These are phyloP conservation scores for Ustilago nuda DNA, from an alignment of 1,284 basidiomycete genomes.

Conservation along the genomic window DNA sequence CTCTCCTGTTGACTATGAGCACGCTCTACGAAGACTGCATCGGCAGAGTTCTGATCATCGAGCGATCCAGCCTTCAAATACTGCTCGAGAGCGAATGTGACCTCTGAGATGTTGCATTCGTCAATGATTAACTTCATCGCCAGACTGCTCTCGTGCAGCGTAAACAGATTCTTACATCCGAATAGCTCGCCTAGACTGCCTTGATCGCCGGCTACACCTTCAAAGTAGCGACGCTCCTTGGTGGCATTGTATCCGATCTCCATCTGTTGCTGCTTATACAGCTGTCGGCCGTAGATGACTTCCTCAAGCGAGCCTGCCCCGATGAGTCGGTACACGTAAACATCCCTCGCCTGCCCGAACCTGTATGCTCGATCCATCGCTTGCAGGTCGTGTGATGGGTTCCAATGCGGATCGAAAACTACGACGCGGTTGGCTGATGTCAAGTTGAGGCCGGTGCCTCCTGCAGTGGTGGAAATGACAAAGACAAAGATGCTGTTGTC, in stretches of 20 bases:
- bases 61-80: slow-evolving; percentile 23
- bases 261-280: slow-evolving; percentile 91
- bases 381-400: slow-evolving; percentile 88
- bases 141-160: slow-evolving; percentile 75
- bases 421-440: slow-evolving; percentile 91
- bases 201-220: slow-evolving; percentile 82
- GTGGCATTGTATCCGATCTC: slow-evolving; percentile 77
- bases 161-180: slow-evolving; percentile 83
- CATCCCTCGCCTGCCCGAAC: slow-evolving; percentile 64
- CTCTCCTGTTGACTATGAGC: slow-evolving; percentile 14
- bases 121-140: slow-evolving; percentile 55
- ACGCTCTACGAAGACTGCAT: slow-evolving; percentile 31
- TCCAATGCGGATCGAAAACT: slow-evolving; percentile 81
- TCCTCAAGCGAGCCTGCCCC: slow-evolving; percentile 62
- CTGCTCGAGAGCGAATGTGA: slow-evolving; percentile 35
- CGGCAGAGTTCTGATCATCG: slow-evolving; percentile 16
- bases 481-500: slow-evolving; percentile 81
- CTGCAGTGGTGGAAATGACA: slow-evolving; percentile 82
- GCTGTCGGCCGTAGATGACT: slow-evolving; percentile 80
- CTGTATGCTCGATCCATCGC: slow-evolving; percentile 83
- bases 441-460: slow-evolving; percentile 84
- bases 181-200: slow-evolving; percentile 82
- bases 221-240: slow-evolving; percentile 76
- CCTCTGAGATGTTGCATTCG: slow-evolving; percentile 52
- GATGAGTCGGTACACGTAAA: slow-evolving; percentile 57